These are phyloP conservation scores for Escovopsis sp. DNA, from an alignment of 2,329 filamentous ascomycete species.

Conservation along the genomic window DNA sequence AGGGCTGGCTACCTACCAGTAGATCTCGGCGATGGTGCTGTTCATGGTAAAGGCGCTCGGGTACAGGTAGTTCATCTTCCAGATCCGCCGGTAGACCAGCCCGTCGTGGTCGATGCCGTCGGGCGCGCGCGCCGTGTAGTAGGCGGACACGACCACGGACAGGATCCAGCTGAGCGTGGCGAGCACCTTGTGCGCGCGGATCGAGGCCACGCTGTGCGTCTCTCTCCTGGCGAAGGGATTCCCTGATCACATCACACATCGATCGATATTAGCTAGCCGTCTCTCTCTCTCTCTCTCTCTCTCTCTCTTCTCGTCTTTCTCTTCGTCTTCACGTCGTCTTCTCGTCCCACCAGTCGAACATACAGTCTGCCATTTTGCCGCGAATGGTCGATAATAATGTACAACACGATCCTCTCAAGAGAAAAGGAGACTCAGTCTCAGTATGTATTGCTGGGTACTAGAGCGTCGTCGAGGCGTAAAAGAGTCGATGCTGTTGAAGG, in stretches of 20 bases:
- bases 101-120: conserved; percentile 51
- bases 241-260: conserved; percentile 34
- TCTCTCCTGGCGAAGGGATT: conserved; percentile 68
- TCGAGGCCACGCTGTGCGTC: conserved; percentile 41
- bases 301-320: too few species aligned
- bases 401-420: background rate
- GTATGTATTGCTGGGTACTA: too few species aligned
- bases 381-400: background rate
- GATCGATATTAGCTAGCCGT: background rate
- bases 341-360: too few species aligned
- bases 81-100: conserved; percentile 49
- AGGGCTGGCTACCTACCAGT: conserved; percentile 43
- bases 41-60: conserved; percentile 65
- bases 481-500: too few species aligned
- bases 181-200: conserved; percentile 62
- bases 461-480: too few species aligned
- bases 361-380: too few species aligned
- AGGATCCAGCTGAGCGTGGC: conserved; percentile 63
- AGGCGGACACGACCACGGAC: conserved; percentile 55
- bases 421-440: background rate
- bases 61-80: conserved; percentile 54
- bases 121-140: conserved; percentile 55
- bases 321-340: too few species aligned
- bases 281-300: too few species aligned
- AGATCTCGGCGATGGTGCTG: conserved; percentile 48